Conservation (phyloP, 495 filamentous ascomycete genomes). For the Polyplosphaeria fusca region DNA sequence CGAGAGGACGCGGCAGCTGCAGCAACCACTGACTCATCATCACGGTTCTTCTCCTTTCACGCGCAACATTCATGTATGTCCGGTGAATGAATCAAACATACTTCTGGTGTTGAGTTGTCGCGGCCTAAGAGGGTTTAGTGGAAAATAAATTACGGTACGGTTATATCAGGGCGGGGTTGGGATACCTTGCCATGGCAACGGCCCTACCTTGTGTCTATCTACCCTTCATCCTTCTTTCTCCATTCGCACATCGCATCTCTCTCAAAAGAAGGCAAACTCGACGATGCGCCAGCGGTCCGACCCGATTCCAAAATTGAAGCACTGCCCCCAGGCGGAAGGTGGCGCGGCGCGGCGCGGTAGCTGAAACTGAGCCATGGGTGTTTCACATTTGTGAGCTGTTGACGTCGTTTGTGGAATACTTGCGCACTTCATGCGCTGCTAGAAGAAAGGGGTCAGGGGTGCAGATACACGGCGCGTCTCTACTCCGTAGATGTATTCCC, state of each 20-base stretch:
- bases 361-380: neutral
- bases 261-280: neutral
- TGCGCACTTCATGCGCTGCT: neutral
- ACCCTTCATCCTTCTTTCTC: neutral
- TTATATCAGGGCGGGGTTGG: too few relatives aligned
- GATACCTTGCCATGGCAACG: neutral
- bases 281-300: too few relatives aligned
- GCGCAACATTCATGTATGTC: too few relatives aligned
- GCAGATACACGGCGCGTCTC: neutral
- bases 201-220: neutral
- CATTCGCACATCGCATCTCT: neutral
- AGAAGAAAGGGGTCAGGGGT: constrained; percentile 1
- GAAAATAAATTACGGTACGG: neutral
- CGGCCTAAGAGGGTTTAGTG: too few relatives aligned
- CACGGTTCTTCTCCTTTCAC: too few relatives aligned
- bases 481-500: too few relatives aligned
- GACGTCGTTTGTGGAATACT: neutral
- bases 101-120: too few relatives aligned
- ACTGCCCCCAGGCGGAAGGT: neutral
- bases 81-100: too few relatives aligned
- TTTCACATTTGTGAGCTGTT: neutral
- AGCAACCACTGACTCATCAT: too few relatives aligned
- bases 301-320: too few relatives aligned
- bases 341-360: neutral
- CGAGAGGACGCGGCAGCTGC: too few relatives aligned